Conservation (phyloP, 108 stramenopile genomes). For the Epithemia pelagica region DNA sequence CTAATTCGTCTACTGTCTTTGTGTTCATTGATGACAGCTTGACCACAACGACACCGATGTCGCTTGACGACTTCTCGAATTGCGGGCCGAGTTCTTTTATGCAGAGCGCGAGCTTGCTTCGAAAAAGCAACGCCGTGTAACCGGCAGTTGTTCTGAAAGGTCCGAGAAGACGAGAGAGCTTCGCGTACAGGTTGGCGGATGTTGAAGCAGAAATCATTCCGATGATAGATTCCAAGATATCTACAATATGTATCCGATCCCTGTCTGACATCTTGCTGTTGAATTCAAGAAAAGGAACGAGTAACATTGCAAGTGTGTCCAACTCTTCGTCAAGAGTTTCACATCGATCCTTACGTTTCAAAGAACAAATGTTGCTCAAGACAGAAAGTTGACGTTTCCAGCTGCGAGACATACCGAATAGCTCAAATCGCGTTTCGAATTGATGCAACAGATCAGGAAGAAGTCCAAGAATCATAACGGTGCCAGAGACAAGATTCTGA, state of each 20-base stretch:
- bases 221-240: constrained; percentile 48
- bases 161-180: constrained; percentile 45
- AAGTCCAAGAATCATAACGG: constrained; percentile 11
- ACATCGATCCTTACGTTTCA: neutral
- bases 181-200: constrained; percentile 29
- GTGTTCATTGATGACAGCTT: constrained; percentile 47
- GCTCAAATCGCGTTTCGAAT: constrained; percentile 41
- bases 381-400: neutral
- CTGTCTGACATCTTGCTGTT: constrained; percentile 32
- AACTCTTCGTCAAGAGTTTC: constrained; percentile 31
- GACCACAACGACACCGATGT: constrained; percentile 25
- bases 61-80: constrained; percentile 7
- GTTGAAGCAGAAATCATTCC: constrained; percentile 32
- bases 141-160: constrained; percentile 59
- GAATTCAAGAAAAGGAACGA: constrained; percentile 61
- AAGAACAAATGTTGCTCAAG: neutral
- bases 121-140: constrained; percentile 32
- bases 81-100: constrained; percentile 8
- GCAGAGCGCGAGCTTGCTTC: constrained; percentile 25
- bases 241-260: constrained; percentile 56
- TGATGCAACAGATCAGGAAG: constrained; percentile 52
- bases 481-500: neutral
- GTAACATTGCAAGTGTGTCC: constrained; percentile 24
- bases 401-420: constrained; percentile 4
- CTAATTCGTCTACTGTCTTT: constrained; percentile 70